These are phyloP conservation scores for Brettanomyces nanus DNA, from an alignment of 805 yeast genomes.

Conservation along the genomic window DNA sequence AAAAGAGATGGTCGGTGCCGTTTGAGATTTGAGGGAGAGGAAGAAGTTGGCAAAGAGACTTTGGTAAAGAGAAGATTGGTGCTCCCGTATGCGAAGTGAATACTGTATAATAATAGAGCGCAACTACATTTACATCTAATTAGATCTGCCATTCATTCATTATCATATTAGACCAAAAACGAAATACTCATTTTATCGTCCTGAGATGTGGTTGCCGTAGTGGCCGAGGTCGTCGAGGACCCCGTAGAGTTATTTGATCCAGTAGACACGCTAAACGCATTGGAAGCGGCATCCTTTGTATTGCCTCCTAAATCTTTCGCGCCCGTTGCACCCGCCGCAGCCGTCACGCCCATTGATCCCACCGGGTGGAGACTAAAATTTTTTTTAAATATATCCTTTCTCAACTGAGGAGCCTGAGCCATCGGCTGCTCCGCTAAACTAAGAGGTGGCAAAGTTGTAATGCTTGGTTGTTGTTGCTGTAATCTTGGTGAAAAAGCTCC, in stretches of 20 bases:
- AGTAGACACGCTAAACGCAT: no score
- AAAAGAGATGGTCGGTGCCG: slow-evolving; percentile 71
- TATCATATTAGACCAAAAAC: slow-evolving; percentile 10
- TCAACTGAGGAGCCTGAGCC: background rate
- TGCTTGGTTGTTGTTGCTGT: background rate
- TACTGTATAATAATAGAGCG: background rate
- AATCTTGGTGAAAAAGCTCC: slow-evolving; percentile 4
- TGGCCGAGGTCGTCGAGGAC: no score
- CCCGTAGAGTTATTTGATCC: no score
- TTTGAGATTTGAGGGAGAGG: slow-evolving; percentile 91
- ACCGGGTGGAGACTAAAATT: slow-evolving; percentile 16
- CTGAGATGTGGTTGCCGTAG: background rate
- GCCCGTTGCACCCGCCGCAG: background rate
- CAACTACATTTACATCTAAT: background rate
- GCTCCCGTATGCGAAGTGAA: slow-evolving; percentile 51
- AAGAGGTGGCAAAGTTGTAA: background rate
- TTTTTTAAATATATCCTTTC: slow-evolving; percentile 20
- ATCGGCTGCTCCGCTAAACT: background rate
- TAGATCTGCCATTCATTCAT: no score
- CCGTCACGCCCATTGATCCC: background rate
- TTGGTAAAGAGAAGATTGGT: slow-evolving; percentile 84
- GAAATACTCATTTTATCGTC: slow-evolving; percentile 21
- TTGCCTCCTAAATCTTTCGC: background rate
- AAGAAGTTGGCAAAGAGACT: slow-evolving; percentile 91
- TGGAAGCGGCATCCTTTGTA: background rate